Base-by-base conservation (phyloP, 352 stramenopile genomes). In the Phytophthora podocarpi region DNA sequence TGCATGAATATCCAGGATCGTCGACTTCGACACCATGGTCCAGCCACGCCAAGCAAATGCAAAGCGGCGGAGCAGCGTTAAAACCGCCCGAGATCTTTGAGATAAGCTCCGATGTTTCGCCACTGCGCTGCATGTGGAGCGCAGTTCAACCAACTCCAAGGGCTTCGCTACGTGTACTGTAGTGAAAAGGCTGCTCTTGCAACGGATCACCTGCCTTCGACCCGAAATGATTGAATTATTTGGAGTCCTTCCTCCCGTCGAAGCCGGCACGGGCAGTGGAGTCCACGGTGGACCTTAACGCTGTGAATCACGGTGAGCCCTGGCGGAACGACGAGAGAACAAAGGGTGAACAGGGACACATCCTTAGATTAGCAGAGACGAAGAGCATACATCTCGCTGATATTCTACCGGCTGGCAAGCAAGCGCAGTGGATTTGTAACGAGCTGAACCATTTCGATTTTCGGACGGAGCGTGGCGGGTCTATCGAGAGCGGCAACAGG, bases 371-470 rank as follows among this genome's bases (percentile, higher is more conserved):
- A 67, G 56, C 62, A 51, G 40, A 18, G 36, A 16, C 12, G 16
- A 53, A 53, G 34, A 53, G n/a, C 16, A 24, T 43, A 43, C 28
- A 60, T 43, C 10, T 48, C 28, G 51, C 40, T 68, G 45, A 49
- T 48, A 67, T 26, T 37, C 7, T 35, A 31, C 45, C 49, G 50
- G 57, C 61, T 70, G 60, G 59, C 35, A 36, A 42, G 26, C 27
- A 41, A 41, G 34, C 34, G 39, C 39, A 40, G 32, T 46, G 10
- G 55, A 46, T 64, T 62, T 42, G 59, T 51, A 54, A 55, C 49
- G 34, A 59, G 60, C 60, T 65, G 60, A 70, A 65, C 46, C 32
- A 70, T 65, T 67, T 61, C 54, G 40, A 59, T 42, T 65, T 65
- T 55, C 46, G 26, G 34, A 36, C 43, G 48, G 18, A 46, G 51